phyloP scores from a whole-genome alignment of 2,329 filamentous ascomycete species.

The Polytolypa hystricis region DNA sequence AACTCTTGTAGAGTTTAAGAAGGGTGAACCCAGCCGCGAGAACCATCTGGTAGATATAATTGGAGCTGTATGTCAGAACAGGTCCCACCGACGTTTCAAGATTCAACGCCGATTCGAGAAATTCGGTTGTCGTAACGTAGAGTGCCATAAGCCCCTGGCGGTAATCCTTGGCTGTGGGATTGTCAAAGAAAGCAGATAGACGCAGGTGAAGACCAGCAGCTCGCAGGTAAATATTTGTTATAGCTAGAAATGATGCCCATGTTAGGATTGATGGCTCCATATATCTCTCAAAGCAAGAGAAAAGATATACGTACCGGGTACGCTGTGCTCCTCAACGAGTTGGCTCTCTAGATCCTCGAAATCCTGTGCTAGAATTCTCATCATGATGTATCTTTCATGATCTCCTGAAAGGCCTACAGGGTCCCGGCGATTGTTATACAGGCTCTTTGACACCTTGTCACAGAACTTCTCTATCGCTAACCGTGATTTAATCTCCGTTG shows the following conservation, averaged over 20 bases:
- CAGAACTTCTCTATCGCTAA: conserved; percentile 49
- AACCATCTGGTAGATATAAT: conserved; percentile 58
- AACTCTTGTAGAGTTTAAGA: conserved; percentile 55
- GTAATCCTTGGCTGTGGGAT: conserved; percentile 36
- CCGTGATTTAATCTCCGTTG: conserved; percentile 40
- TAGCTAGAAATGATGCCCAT: conserved; percentile 19
- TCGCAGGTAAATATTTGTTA: conserved; percentile 38
- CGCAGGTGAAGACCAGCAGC: conserved; percentile 38
- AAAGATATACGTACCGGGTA: conserved; percentile 21
- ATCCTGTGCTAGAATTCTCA: conserved; percentile 35
- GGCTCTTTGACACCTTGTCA: conserved; percentile 44
- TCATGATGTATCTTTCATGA: conserved; percentile 33
- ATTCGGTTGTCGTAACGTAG: conserved; percentile 35
- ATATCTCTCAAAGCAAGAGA: not conserved
- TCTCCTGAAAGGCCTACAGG: conserved; percentile 41
- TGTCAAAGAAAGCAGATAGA: conserved; percentile 40
- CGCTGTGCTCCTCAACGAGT: conserved; percentile 29
- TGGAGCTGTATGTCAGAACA: conserved; percentile 43
- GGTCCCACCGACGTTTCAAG: conserved; percentile 35
- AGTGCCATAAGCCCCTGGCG: conserved; percentile 34
- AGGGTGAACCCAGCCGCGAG: conserved; percentile 54
- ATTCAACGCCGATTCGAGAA: conserved; percentile 37
- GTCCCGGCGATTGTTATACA: conserved; percentile 47
- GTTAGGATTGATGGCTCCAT: not conserved
- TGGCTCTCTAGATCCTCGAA: conserved; percentile 44